Evolutionary conservation across 2,329 filamentous ascomycete species (phyloP).

Genomic region (Bipolaris cookei): DNA sequence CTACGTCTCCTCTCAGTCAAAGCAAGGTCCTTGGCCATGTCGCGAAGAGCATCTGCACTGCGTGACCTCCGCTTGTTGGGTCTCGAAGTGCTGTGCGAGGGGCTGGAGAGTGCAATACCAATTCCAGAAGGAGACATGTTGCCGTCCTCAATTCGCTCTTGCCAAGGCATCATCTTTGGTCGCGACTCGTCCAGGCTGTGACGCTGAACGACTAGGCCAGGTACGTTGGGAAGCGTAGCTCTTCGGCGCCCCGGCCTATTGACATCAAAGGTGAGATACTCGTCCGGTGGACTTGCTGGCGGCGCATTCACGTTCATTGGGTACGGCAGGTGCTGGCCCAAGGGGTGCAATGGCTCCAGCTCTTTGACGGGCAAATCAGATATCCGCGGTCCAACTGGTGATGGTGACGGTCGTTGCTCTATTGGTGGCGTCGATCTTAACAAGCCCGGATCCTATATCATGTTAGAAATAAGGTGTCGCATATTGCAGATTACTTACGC

Average conservation of each 20-base stretch:
- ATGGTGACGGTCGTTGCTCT: slow-evolving; percentile 10
- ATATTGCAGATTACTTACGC: slow-evolving; percentile 31
- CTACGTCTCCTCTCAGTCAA: slow-evolving; percentile 39
- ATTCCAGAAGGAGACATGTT: slow-evolving; percentile 40
- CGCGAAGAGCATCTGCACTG: slow-evolving; percentile 47
- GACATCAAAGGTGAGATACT: slow-evolving; percentile 44
- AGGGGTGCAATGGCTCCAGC: slow-evolving; percentile 42
- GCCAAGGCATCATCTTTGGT: slow-evolving; percentile 34
- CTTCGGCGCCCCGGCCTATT: slow-evolving; percentile 37
- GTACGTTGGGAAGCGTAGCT: slow-evolving; percentile 45
- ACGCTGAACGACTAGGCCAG: slow-evolving; percentile 32
- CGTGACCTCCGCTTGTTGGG: slow-evolving; percentile 45
- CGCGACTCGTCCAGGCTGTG: slow-evolving; percentile 38
- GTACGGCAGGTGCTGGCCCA: slow-evolving; percentile 47
- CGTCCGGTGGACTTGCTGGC: slow-evolving; percentile 42
- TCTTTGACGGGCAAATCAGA: slow-evolving; percentile 45
- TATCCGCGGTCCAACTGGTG: slow-evolving; percentile 35
- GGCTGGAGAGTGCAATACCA: slow-evolving; percentile 46
- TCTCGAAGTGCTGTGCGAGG: slow-evolving; percentile 26
- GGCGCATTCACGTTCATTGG: slow-evolving; percentile 52
- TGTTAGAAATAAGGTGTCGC: slow-evolving; percentile 10
- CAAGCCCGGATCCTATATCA: slow-evolving; percentile 40
- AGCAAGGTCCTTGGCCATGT: slow-evolving; percentile 35
- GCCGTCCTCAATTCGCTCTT: slow-evolving; percentile 38
- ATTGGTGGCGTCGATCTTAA: slow-evolving; percentile 29